Conservation (phyloP, 352 stramenopile species). For the Globisporangium abappressorium region DNA sequence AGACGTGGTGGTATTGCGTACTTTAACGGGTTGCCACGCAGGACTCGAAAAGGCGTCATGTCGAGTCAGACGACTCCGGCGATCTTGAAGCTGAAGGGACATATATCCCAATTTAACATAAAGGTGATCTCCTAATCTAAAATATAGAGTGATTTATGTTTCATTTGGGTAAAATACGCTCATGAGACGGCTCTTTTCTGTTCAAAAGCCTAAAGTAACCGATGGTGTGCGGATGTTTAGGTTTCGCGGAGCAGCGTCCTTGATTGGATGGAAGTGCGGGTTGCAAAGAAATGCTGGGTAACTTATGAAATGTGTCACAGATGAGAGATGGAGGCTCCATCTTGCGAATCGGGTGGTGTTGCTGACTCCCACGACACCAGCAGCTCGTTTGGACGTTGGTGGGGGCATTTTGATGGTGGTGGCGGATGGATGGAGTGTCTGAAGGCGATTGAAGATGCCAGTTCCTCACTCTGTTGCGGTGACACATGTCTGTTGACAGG, state of each 20-base stretch:
- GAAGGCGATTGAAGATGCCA: not conserved
- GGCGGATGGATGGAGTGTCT: no score
- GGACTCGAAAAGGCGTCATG: constrained; percentile 1
- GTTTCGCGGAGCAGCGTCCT: not conserved
- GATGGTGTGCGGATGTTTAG: not conserved
- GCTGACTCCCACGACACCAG: no score
- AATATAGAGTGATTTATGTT: not conserved
- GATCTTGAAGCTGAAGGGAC: not conserved
- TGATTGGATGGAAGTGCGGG: not conserved
- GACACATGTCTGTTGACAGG: not conserved
- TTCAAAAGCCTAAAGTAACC: not conserved
- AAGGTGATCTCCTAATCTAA: not conserved
- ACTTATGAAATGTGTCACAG: not conserved
- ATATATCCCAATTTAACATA: not conserved
- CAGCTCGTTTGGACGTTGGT: no score
- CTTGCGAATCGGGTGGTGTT: constrained; percentile 12
- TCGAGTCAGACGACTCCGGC: not conserved
- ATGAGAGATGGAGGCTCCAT: not conserved
- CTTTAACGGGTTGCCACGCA: no score
- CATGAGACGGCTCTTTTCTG: not conserved
- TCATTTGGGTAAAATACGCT: not conserved
- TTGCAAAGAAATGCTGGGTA: not conserved
- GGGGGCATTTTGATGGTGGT: no score
- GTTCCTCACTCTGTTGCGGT: not conserved
- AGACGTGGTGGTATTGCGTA: no score